Evolutionary conservation across 768 basidiomycete genomes (phyloP).

Genomic region (Mycena indigotica): DNA sequence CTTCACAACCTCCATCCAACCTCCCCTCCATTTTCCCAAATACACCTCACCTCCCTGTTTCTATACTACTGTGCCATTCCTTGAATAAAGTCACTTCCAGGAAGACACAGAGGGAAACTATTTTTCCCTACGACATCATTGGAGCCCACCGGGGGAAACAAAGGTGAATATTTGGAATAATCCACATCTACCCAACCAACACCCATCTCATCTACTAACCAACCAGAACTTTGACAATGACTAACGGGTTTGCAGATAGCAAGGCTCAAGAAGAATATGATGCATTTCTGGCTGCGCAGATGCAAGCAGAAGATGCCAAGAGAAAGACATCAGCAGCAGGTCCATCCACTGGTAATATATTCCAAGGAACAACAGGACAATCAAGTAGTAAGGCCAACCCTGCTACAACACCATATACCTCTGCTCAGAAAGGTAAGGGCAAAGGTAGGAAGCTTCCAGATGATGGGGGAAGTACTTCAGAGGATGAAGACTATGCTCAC

Average conservation of each 20-base stretch:
- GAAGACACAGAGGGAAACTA: not conserved
- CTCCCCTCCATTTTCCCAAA: not conserved
- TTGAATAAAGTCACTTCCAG: not conserved
- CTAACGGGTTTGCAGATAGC: not conserved
- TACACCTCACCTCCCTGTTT: not conserved
- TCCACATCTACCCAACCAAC: too few species aligned
- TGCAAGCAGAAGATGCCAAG: not conserved
- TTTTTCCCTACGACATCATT: slow-evolving; percentile 1
- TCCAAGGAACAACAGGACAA: not conserved
- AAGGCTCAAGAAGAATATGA: not conserved
- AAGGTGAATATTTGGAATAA: not conserved
- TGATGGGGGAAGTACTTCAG: not conserved
- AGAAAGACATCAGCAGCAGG: not conserved
- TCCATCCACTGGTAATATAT: not conserved
- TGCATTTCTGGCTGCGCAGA: not conserved
- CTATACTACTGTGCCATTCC: not conserved
- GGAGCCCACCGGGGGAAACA: slow-evolving; percentile 5
- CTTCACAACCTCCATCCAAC: not conserved
- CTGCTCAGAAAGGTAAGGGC: not conserved
- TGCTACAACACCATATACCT: not conserved
- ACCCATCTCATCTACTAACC: not conserved
- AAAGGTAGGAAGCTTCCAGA: not conserved
- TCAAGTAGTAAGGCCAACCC: not conserved
- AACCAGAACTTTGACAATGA: not conserved
- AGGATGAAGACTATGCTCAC: not conserved